Evolutionary conservation across 2,329 filamentous ascomycete species (phyloP).

Genomic region (Cladosporium velox): DNA sequence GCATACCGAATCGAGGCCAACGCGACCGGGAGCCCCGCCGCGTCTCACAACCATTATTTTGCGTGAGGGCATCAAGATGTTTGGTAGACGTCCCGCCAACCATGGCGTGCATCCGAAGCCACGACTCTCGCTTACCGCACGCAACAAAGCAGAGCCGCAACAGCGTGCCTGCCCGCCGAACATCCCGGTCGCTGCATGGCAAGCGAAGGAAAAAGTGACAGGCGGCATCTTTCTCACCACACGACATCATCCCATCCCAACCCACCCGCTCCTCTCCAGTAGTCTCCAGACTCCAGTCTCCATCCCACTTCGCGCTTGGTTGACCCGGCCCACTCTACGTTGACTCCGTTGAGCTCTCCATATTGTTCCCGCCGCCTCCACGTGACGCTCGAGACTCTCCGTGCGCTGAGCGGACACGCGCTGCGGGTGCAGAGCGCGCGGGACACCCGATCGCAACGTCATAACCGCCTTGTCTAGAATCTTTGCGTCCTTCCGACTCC

Average conservation of each 20-base stretch:
- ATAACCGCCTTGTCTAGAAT: constrained; percentile 12
- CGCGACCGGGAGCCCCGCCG: not conserved
- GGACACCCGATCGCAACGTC: constrained; percentile 8
- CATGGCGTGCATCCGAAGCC: not conserved
- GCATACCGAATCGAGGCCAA: not conserved
- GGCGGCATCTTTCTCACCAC: no score
- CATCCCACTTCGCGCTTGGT: constrained; percentile 16
- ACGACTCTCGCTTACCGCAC: not conserved
- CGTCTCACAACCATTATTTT: not conserved
- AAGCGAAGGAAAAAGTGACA: not conserved
- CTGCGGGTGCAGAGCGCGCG: not conserved
- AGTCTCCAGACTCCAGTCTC: constrained; percentile 7
- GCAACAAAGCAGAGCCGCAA: not conserved
- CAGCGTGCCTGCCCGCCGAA: not conserved
- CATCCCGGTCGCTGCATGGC: not conserved
- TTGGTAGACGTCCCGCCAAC: not conserved
- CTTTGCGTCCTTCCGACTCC: not conserved
- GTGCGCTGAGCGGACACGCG: not conserved
- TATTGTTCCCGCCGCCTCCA: constrained; percentile 13
- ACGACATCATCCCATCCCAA: not conserved
- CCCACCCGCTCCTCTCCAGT: not conserved
- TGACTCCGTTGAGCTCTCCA: constrained; percentile 9
- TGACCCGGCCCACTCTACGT: constrained; percentile 16
- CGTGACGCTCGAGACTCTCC: constrained; percentile 2
- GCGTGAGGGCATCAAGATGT: not conserved